Base-by-base conservation (phyloP, 2,329 filamentous ascomycete species). In the Tolypocladium tundrense region DNA sequence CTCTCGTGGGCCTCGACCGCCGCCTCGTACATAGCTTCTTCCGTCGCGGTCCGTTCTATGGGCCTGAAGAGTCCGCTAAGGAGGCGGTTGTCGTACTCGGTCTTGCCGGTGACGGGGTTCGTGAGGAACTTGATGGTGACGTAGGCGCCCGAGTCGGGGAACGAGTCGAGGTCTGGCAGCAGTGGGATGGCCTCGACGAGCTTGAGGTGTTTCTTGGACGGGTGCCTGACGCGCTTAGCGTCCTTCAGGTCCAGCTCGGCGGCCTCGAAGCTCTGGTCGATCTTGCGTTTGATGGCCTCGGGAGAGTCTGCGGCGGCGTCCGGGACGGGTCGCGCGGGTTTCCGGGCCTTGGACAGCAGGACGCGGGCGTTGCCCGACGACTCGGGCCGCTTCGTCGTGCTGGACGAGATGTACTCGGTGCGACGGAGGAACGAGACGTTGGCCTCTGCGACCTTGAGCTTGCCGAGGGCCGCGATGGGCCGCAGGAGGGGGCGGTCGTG, bases 361-460 rank as follows among this genome's bases (percentile, higher is more conserved):
- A 66, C 70, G 57, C 68, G 69, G 66, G 77, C 70, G 42, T 80
- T 75, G 54, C 80, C 72, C 37, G 76, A 76, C 16, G 76, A 76
- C 16, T 74, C 70, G 53, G 67, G 64, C 60, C 80, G 80, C 67
- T 83, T 84, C 7, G 77, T 69, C 37, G 75, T 76, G 27, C 77
- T 75, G 4, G 82, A 83, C 13, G 89, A 90, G 68, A 96, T 97
- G 75, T 97, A 97, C 73, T 99, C 94, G 58, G 94, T 97, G 67
- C 93, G 86, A 59, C 94, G 90, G 64, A 99, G 82, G 81, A 99
- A 99, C 62, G 91, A 96, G 57, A 96, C 91, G 62, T 88, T 87
- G 21, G 87, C 80, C 61, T 90, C 88, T 61, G 84, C 84, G 48
- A 85, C 82, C 65, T 90, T 89, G 51, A 88, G 87, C 73, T 96